Evolutionary conservation across 2,329 filamentous ascomycete species (phyloP), one percentile per base, ranked within the genome.

Genomic region (Pezicula carpinea): DNA sequence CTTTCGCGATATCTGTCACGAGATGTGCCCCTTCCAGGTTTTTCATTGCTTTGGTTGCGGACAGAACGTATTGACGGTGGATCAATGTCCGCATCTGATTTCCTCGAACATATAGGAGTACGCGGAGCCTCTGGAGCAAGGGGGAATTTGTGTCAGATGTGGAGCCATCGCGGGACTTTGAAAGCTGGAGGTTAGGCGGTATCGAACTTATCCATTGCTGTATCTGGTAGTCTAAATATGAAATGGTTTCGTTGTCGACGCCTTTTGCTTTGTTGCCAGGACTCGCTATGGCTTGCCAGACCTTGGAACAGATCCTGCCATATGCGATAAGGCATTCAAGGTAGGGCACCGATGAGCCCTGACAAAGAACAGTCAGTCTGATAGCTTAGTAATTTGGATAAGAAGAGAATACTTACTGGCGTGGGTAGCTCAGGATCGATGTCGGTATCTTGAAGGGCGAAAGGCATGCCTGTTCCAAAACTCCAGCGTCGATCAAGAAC

Each of bases 21-120:
- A 78, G 86, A 58, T 88, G 82, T 3, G 90, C 90, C 52, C 88
- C 83, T 4, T 72, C 68, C 43, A 83, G 76, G 61, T 95, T 85
- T 48, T 85, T 79, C 68, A 86, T 80, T 58, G 96, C 96, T 58
- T 84, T 91, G 11, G 82, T 86, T 3, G 88, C 82, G 15, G 86
- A 92, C 64, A 96, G 89, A 7, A 97, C 71, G 3, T 96, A 83
- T 0, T 90, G 90, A 0, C 89, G 87, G 64, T 95, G 91, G 22
- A 96, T 87, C 63, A 89, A 82, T 48, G 91, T 93, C 5, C 91
- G 85, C 69, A 95, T 88, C 69, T 95, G 90, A 59, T 96, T 96
- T 35, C 89, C 80, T 33, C 91, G 82, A 14, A 96, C 72, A 62
- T 95, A 93, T 15, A 93, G 84, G 64, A 93, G 82, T 39, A 96